Percentiles rank a stretch among this genome's conserved stretches.
Evolutionary conservation across 2,329 filamentous ascomycete species (phyloP).

Genomic region (Colletotrichum spaethianum): DNA sequence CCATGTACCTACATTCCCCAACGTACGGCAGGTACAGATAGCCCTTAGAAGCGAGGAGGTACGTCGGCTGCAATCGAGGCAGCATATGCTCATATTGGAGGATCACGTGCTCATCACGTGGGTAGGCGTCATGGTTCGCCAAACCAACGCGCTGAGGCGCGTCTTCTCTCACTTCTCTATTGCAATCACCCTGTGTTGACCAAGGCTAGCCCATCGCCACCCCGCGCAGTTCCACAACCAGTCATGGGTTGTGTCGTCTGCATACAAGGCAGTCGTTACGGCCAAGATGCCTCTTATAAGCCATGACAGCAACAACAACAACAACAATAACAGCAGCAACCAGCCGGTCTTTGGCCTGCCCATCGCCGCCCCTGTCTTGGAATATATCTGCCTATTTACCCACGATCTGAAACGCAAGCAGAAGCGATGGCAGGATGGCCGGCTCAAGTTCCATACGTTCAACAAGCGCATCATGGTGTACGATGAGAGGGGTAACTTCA

Average conservation of each 20-base stretch:
- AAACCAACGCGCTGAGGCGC: slow-evolving; percentile 4
- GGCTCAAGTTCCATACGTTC: slow-evolving; percentile 89
- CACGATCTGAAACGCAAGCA: slow-evolving; percentile 88
- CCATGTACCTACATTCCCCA: no score
- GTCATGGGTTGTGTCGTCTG: neutral
- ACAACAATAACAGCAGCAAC: neutral
- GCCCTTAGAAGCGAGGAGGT: no score
- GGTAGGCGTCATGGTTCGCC: neutral
- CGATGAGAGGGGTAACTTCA: slow-evolving; percentile 82
- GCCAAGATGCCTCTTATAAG: slow-evolving; percentile 15
- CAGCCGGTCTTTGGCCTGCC: slow-evolving; percentile 50
- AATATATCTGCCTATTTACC: slow-evolving; percentile 90
- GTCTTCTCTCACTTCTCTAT: neutral
- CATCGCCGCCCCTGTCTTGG: slow-evolving; percentile 81
- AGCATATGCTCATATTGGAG: rapidly evolving
- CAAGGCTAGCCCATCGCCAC: neutral
- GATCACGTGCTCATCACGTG: slow-evolving; percentile 3
- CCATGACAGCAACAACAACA: neutral
- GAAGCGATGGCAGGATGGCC: slow-evolving; percentile 95
- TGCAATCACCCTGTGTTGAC: neutral
- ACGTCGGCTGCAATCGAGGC: neutral
- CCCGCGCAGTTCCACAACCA: neutral
- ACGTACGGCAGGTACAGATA: no score
- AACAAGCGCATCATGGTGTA: slow-evolving; percentile 94
- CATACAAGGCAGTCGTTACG: neutral